These are phyloP conservation scores for Aspergillus pseudoterreus DNA, from an alignment of 2,329 filamentous ascomycete genomes.

Conservation along the genomic window DNA sequence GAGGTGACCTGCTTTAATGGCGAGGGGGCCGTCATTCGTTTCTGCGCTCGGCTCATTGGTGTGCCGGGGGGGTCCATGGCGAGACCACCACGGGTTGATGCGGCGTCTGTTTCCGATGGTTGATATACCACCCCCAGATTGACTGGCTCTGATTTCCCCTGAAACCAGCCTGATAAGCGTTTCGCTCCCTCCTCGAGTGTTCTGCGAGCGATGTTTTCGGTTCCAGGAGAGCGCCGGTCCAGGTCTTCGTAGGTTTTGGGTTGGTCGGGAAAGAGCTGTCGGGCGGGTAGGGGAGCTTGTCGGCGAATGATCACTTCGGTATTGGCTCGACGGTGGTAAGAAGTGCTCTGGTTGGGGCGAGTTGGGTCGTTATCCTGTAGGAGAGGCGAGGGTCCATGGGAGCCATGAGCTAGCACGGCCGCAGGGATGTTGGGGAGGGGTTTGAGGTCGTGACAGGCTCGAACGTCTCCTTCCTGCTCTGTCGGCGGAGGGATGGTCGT, in stretches of 20 bases:
- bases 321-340: constrained; percentile 32
- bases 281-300: constrained; percentile 16
- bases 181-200: constrained; percentile 31
- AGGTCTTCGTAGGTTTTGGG: constrained; percentile 21
- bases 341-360: constrained; percentile 15
- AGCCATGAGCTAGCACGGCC: constrained; percentile 13
- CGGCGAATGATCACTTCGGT: constrained; percentile 29
- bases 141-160: constrained; percentile 49
- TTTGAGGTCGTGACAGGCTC: constrained; percentile 13
- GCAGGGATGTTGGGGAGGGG: constrained; percentile 12
- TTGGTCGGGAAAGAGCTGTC: constrained; percentile 23
- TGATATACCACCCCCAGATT: constrained; percentile 37
- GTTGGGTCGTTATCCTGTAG: constrained; percentile 7
- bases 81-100: neutral
- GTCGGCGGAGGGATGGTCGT: constrained; percentile 5
- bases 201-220: constrained; percentile 26
- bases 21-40: constrained; percentile 27
- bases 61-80: constrained; percentile 10
- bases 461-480: constrained; percentile 8
- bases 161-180: constrained; percentile 51
- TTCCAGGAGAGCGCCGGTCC: constrained; percentile 12
- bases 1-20: constrained; percentile 32
- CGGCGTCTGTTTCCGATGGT: constrained; percentile 13
- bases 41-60: constrained; percentile 21
- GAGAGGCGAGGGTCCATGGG: constrained; percentile 12